Evolutionary conservation across 164 flowering plant genomes (phyloP).

Genomic region (Protea cynaroides): DNA sequence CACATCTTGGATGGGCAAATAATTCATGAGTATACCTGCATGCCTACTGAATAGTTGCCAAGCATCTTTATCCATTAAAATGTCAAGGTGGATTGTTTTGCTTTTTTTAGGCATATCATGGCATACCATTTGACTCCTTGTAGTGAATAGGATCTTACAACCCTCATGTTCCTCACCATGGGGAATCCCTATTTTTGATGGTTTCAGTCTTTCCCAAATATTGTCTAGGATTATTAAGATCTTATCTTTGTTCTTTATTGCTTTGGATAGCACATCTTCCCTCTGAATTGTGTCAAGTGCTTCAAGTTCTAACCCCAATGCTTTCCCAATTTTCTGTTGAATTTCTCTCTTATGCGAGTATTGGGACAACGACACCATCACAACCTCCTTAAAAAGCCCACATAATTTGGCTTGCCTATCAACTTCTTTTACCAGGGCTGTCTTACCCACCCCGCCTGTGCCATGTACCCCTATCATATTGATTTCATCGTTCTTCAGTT

Average conservation of each 20-base stretch:
- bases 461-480: not conserved
- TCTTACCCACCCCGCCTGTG: constrained; percentile 9
- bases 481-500: not conserved
- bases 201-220: no score
- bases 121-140: not conserved
- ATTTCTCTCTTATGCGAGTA: not conserved
- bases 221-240: no score
- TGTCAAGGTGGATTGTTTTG: not conserved
- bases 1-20: not conserved
- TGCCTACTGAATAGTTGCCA: not conserved
- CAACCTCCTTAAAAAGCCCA: not conserved
- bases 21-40: not conserved
- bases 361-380: not conserved
- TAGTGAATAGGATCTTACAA: not conserved
- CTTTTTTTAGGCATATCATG: not conserved
- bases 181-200: not conserved
- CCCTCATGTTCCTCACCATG: not conserved
- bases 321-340: constrained; percentile 1
- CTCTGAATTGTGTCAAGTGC: no score
- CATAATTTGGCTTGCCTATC: not conserved
- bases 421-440: constrained; percentile 2
- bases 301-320: not conserved
- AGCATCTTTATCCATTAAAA: not conserved
- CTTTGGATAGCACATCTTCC: not conserved
- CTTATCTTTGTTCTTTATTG: no score